Evolutionary conservation across 345 rosid genomes (phyloP).

Genomic region (Syzygium aqueum): DNA sequence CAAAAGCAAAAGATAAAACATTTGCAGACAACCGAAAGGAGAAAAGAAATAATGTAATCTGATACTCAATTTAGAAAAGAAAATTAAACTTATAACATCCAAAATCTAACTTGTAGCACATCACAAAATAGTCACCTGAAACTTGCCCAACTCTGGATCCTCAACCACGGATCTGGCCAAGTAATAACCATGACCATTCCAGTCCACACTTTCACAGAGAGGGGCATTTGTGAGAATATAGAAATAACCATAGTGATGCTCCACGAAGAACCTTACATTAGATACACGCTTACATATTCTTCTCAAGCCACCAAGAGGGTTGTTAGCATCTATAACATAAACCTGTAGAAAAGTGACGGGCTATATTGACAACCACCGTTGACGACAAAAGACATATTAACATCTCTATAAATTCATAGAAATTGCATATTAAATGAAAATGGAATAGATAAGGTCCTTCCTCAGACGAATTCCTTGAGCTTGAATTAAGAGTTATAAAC

Average conservation of each 20-base stretch:
- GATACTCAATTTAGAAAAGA: neutral
- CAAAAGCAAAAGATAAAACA: neutral
- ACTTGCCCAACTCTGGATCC: conserved; percentile 31
- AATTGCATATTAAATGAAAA: neutral
- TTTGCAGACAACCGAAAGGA: neutral
- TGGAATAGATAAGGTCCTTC: conserved; percentile 48
- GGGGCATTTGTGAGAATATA: conserved; percentile 76
- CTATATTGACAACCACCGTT: conserved; percentile 9
- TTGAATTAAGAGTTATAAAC: conserved; percentile 89
- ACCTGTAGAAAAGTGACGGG: conserved; percentile 36
- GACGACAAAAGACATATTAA: neutral
- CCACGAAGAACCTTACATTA: conserved; percentile 64
- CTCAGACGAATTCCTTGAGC: conserved; percentile 95
- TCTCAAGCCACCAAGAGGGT: conserved; percentile 40
- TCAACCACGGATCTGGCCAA: conserved; percentile 45
- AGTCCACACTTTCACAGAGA: conserved; percentile 20
- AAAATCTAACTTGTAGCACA: neutral
- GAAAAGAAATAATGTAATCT: neutral
- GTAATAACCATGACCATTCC: conserved; percentile 42
- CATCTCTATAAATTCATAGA: neutral
- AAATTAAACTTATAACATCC: neutral
- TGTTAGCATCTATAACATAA: conserved; percentile 49
- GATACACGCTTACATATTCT: conserved; percentile 50
- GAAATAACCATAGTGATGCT: conserved; percentile 65
- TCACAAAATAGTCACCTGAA: conserved; percentile 39